phyloP scores from a whole-genome alignment of 352 stramenopile genomes.

The Phytophthora palmivora region DNA sequence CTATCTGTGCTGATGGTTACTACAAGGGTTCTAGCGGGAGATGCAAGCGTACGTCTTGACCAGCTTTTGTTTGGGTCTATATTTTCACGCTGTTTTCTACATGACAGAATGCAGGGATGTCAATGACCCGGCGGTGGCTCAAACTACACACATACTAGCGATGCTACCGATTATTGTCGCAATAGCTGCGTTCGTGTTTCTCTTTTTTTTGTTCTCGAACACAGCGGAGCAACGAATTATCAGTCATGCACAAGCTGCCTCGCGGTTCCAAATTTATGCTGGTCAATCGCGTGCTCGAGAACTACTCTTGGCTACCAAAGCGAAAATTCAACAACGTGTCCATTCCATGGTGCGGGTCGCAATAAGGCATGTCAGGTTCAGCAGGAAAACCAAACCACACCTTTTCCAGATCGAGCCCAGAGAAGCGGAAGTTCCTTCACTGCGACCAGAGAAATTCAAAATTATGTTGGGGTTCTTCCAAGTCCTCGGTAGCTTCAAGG shows the following conservation, averaged over 20 bases:
- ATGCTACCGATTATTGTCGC: conserved; percentile 50
- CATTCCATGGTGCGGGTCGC: conserved; percentile 21
- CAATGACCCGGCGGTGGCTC: conserved; percentile 43
- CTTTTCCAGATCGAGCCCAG: conserved; percentile 56
- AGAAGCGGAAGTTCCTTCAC: conserved; percentile 28
- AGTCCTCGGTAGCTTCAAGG: conserved; percentile 77
- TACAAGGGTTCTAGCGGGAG: conserved; percentile 70
- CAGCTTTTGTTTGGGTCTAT: background rate
- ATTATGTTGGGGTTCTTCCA: conserved; percentile 84
- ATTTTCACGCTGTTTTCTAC: background rate
- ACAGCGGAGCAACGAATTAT: conserved; percentile 56
- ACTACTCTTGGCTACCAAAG: conserved; percentile 36
- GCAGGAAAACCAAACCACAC: background rate
- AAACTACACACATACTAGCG: conserved; percentile 45
- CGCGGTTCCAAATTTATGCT: conserved; percentile 61
- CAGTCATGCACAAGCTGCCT: conserved; percentile 57
- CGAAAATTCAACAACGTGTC: conserved; percentile 8
- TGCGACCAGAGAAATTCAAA: conserved; percentile 79
- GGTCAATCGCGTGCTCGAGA: conserved; percentile 14
- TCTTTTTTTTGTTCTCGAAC: conserved; percentile 60
- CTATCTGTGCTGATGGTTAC: conserved; percentile 47
- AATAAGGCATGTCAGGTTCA: conserved; percentile 4
- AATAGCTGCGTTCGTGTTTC: conserved; percentile 39
- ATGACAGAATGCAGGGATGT: conserved; percentile 48
- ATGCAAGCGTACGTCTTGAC: conserved; percentile 55